These are phyloP conservation scores for Dryadomyces quercus-mongolicae DNA, from an alignment of 2,329 filamentous ascomycete species.

Conservation along the genomic window DNA sequence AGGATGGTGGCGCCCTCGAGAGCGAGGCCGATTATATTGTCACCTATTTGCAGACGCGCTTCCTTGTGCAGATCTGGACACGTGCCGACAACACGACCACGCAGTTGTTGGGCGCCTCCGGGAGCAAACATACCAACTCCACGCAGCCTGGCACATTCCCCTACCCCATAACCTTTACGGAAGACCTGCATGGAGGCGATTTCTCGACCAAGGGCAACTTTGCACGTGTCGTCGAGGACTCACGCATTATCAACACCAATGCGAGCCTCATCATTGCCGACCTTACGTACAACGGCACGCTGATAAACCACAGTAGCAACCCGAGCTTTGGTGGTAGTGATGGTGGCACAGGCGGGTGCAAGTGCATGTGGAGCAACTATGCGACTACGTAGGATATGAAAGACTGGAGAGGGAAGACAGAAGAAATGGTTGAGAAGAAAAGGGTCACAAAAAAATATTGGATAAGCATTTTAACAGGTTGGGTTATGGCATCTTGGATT, in stretches of 20 bases:
- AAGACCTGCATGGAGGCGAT: constrained; percentile 52
- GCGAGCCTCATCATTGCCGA: constrained; percentile 35
- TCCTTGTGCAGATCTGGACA: constrained; percentile 57
- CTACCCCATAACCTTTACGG: constrained; percentile 48
- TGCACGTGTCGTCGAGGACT: constrained; percentile 32
- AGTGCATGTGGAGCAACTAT: constrained; percentile 49
- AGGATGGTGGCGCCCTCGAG: constrained; percentile 40
- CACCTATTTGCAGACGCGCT: constrained; percentile 48
- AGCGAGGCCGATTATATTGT: constrained; percentile 42
- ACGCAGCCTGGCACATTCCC: constrained; percentile 47
- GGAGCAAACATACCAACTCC: constrained; percentile 17
- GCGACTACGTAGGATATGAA: constrained; percentile 7
- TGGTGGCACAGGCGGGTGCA: constrained; percentile 50
- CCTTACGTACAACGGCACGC: constrained; percentile 35
- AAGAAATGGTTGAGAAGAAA: neutral
- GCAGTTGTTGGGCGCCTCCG: constrained; percentile 21
- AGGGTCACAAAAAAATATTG: neutral
- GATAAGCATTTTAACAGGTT: neutral
- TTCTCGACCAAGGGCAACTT: constrained; percentile 39
- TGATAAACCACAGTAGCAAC: constrained; percentile 38
- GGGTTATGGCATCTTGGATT: no score
- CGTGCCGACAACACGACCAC: constrained; percentile 29
- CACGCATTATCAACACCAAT: constrained; percentile 30
- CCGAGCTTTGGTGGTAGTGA: constrained; percentile 45
- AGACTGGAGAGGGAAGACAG: neutral